phyloP scores from a whole-genome alignment of 2,329 filamentous ascomycete genomes.

The Penicillium sp. region DNA sequence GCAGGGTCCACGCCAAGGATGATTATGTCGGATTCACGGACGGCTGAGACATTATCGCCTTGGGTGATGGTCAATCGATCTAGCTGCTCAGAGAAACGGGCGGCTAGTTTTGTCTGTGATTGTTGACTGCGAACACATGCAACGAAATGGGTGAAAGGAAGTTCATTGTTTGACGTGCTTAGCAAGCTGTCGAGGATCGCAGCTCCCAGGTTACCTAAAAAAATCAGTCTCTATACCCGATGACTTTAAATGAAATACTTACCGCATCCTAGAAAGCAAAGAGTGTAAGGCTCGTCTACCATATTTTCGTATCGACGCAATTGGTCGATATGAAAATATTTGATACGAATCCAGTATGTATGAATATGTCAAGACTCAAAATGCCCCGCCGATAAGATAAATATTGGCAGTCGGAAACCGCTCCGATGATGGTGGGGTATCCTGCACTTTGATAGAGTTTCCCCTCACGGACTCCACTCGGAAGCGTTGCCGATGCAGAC shows the following conservation, averaged over 20 bases:
- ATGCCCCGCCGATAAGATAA: background rate
- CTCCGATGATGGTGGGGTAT: slow-evolving; percentile 1
- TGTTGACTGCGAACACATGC: slow-evolving; percentile 45
- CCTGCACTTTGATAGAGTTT: background rate
- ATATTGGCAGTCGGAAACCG: background rate
- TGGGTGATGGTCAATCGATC: slow-evolving; percentile 35
- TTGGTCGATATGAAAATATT: background rate
- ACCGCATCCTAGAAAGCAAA: slow-evolving; percentile 24
- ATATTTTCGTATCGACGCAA: slow-evolving; percentile 4
- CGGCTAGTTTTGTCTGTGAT: slow-evolving; percentile 37
- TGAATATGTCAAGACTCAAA: background rate
- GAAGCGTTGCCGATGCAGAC: slow-evolving; percentile 13
- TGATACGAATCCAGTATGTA: background rate
- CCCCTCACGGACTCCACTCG: slow-evolving; percentile 13
- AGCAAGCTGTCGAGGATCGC: slow-evolving; percentile 40
- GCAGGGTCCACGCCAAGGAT: slow-evolving; percentile 52
- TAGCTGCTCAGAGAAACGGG: slow-evolving; percentile 32
- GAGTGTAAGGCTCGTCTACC: slow-evolving; percentile 10
- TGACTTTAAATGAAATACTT: background rate
- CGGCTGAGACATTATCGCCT: slow-evolving; percentile 38
- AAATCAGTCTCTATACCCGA: background rate
- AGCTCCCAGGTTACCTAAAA: slow-evolving; percentile 41
- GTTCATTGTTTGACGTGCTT: slow-evolving; percentile 13
- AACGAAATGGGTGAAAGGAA: slow-evolving; percentile 36
- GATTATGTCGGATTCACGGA: slow-evolving; percentile 41